Percentiles rank a stretch among this genome's conserved stretches.
Evolutionary conservation across 2,329 filamentous ascomycete species (phyloP).

Genomic region (Ambrosiella xylebori): DNA sequence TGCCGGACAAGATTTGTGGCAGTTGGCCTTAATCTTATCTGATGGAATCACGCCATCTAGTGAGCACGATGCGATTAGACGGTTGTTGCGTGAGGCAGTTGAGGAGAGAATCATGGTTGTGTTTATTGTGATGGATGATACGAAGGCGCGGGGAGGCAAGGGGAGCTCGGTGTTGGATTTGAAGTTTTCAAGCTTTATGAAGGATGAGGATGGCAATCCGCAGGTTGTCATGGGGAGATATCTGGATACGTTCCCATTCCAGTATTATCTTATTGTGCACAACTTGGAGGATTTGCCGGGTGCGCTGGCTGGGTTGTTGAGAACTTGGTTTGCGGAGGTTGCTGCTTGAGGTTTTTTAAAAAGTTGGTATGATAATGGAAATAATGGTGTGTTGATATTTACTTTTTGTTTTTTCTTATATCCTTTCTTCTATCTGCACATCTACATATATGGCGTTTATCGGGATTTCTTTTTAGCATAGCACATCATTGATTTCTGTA

Average conservation of each 20-base stretch:
- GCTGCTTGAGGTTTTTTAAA: conserved; percentile 22
- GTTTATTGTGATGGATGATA: conserved; percentile 83
- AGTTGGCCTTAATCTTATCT: conserved; percentile 80
- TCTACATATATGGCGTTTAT: not conserved
- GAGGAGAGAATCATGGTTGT: conserved; percentile 96
- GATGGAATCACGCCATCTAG: conserved; percentile 76
- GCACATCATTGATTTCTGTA: not conserved
- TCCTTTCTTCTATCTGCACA: not conserved
- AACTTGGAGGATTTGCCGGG: conserved; percentile 80
- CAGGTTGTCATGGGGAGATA: conserved; percentile 75
- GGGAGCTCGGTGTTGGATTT: conserved; percentile 62
- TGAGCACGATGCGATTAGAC: conserved; percentile 66
- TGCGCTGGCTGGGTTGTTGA: conserved; percentile 70
- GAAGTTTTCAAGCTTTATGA: conserved; percentile 68
- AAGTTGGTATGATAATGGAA: not conserved
- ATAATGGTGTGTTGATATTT: not conserved
- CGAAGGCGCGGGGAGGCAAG: conserved; percentile 12
- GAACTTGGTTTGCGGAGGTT: conserved; percentile 84
- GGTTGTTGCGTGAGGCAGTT: conserved; percentile 70
- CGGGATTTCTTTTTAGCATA: not conserved
- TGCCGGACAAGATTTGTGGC: conserved; percentile 62
- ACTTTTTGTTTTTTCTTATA: not conserved
- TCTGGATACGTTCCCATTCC: conserved; percentile 89
- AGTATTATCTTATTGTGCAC: conserved; percentile 89
- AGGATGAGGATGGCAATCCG: conserved; percentile 41